phyloP scores from a whole-genome alignment of 2,329 filamentous ascomycete species.

The Colletotrichum incanum region DNA sequence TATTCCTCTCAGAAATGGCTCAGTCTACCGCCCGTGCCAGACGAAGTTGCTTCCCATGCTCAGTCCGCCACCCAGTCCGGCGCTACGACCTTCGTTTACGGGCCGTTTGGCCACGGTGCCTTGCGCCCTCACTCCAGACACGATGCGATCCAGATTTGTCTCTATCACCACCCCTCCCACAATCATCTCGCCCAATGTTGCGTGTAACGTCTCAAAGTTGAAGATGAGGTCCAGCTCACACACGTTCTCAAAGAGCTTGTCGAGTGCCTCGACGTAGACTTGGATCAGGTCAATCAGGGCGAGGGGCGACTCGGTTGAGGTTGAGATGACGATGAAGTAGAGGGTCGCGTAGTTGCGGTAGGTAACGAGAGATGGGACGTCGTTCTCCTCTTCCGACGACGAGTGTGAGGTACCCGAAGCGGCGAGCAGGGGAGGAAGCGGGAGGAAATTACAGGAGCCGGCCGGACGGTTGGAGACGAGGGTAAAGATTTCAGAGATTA shows the following conservation, averaged over 20 bases:
- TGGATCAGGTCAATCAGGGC: conserved; percentile 97
- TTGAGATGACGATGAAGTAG: conserved; percentile 98
- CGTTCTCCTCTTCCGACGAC: conserved; percentile 81
- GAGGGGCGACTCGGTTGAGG: conserved; percentile 94
- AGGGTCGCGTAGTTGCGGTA: conserved; percentile 99
- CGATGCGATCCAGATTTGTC: conserved; percentile 89
- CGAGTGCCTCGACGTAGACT: conserved; percentile 96
- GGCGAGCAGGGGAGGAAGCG: conserved; percentile 78
- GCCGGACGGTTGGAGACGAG: conserved; percentile 92
- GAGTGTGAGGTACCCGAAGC: conserved; percentile 74
- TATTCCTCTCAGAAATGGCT: conserved; percentile 25
- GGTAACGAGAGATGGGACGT: conserved; percentile 94
- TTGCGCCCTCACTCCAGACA: conserved; percentile 85
- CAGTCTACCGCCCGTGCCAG: conserved; percentile 61
- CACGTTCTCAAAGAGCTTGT: conserved; percentile 97
- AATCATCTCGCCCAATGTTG: conserved; percentile 92
- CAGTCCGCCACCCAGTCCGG: conserved; percentile 65
- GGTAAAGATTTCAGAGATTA: conserved; percentile 97
- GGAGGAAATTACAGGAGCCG: conserved; percentile 98
- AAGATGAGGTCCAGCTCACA: conserved; percentile 99
- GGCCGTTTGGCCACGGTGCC: conserved; percentile 85
- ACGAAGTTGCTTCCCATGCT: conserved; percentile 73
- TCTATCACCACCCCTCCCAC: conserved; percentile 96
- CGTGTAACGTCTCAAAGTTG: conserved; percentile 97
- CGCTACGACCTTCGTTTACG: conserved; percentile 76